Base-by-base conservation (phyloP, 139 green algal species). In the Haematococcus lacustris region DNA sequence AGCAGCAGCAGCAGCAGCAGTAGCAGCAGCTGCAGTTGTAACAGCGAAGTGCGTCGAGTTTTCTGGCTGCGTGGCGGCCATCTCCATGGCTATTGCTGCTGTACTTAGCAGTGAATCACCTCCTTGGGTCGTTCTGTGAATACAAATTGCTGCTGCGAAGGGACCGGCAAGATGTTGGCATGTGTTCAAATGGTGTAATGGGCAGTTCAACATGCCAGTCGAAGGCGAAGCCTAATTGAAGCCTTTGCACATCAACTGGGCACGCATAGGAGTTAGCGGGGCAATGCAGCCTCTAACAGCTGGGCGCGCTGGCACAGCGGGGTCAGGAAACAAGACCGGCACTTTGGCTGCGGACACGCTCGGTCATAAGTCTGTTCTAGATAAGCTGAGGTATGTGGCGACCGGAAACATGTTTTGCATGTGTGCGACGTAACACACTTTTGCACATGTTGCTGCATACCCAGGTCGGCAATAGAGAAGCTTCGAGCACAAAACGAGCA, bases 401-500 rank as follows among this genome's bases (percentile, higher is more conserved):
- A 63, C 37, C 51, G 3, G 1, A n/a, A n/a, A n/a, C n/a, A 35
- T 65, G 71, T 25, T 13, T 67, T 32, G 62, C 63, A 43, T 37
- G 25, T 61, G 38, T 13, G 34, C 63, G 34, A 47, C 47, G 21
- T 57, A 28, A 13, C 47, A 57, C 13, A 21, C 21, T 57, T 13
- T 28, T 57, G 47, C 13, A 21, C 21, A 57, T 57, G 47, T 13
- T 21, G 13, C 21, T 64, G 30, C 68, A 61, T 9, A 34, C 60
- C 30, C 78, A 94, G 88, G 78, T 76, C 86, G 40, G 87, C 90
- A 5, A 93, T 96, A 30, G 86, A 93, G 4, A 92, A 92, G 74
- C 80, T 97, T 1, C 75, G 86, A 0, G 70, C 70, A 0, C 86
- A 96, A 68, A 97, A 97, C 79, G 76, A 85, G 51, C 78, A 87